Conservation (phyloP, 768 basidiomycete genomes). For the Cyclocybe cylindracea region DNA sequence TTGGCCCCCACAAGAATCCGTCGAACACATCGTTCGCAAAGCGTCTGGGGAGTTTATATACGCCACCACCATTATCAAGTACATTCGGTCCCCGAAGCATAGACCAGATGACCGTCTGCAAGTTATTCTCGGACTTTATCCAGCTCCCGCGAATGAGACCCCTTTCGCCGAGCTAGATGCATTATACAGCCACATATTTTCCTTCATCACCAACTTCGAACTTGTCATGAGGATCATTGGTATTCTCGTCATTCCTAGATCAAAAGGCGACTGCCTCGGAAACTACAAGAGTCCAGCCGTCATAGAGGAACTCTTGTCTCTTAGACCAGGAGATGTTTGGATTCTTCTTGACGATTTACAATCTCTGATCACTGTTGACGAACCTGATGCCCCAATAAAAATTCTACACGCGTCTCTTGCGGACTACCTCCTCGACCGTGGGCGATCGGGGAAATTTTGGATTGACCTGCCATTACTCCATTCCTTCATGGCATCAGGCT, state of each 20-base stretch:
- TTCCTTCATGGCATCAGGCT: too few species aligned
- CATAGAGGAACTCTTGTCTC: conserved; percentile 11
- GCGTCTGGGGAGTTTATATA: conserved; percentile 18
- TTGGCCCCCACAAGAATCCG: conserved; percentile 11
- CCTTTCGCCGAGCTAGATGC: conserved; percentile 19
- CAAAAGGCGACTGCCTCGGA: not conserved
- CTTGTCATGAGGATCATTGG: conserved; percentile 2
- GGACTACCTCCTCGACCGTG: conserved; percentile 14
- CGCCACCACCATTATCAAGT: conserved; percentile 14
- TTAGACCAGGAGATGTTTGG: conserved; percentile 9
- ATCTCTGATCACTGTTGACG: conserved; percentile 7
- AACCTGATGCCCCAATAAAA: not conserved
- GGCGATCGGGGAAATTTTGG: conserved; percentile 11
- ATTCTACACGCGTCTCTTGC: conserved; percentile 12
- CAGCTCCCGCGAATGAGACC: not conserved
- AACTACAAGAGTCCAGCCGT: not conserved
- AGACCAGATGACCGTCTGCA: conserved; percentile 4
- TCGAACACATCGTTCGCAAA: conserved; percentile 5
- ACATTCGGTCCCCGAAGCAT: conserved; percentile 8
- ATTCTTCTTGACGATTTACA: conserved; percentile 13
- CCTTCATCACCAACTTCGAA: conserved; percentile 6
- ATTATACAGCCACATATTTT: conserved; percentile 17
- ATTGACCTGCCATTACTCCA: conserved; percentile 3
- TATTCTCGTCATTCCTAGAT: conserved; percentile 4
- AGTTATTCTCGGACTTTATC: conserved; percentile 4